phyloP scores from a whole-genome alignment of 140 eudicot genomes.

The Bidens hawaiensis region DNA sequence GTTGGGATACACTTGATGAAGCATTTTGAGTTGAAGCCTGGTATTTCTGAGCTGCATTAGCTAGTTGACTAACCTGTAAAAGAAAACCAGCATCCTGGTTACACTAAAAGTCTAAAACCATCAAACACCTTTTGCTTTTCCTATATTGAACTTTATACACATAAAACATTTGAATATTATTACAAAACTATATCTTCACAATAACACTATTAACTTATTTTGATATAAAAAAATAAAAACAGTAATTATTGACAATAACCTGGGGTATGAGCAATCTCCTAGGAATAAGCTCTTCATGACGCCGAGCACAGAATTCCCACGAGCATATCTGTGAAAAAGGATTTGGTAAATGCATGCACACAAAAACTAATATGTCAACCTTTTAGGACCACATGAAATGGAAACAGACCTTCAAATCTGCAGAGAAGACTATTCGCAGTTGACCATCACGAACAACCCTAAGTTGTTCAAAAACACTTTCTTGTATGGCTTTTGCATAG shows the following conservation, averaged over 20 bases:
- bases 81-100: background rate
- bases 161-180: too few relatives aligned
- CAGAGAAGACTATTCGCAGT: constrained; percentile 83
- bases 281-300: constrained; percentile 97
- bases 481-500: constrained; percentile 94
- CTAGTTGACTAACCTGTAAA: constrained; percentile 84
- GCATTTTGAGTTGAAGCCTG: constrained; percentile 76
- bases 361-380: background rate
- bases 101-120: too few relatives aligned
- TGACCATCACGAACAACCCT: constrained; percentile 98
- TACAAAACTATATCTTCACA: too few relatives aligned
- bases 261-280: constrained; percentile 83
- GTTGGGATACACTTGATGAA: constrained; percentile 56
- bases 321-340: constrained; percentile 67
- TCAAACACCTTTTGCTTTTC: too few relatives aligned
- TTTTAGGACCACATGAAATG: background rate
- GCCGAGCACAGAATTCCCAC: constrained; percentile 99
- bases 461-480: constrained; percentile 92
- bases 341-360: background rate
- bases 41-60: constrained; percentile 86
- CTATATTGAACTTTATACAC: too few relatives aligned
- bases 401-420: constrained; percentile 75
- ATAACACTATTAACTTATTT: too few relatives aligned
- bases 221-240: too few relatives aligned
- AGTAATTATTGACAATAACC: constrained; percentile 33